Evolutionary conservation across 441 rosid species (phyloP), one percentile per base, ranked within the genome.

Genomic region (Macaranga tanarius): DNA sequence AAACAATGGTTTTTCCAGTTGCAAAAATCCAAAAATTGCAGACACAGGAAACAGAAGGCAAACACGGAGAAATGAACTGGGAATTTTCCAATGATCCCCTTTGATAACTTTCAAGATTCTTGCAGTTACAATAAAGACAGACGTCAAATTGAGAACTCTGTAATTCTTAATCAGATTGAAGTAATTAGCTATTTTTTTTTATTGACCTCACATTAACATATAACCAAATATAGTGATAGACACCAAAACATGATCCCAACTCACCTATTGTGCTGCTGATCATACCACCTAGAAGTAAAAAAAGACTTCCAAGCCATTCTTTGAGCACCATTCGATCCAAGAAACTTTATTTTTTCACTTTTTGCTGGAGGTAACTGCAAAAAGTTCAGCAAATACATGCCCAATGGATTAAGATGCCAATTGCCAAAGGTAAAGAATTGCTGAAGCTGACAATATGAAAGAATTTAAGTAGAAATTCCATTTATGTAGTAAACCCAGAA

Each of bases 251-350:
- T 58, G 56, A 55, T 61, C 10, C 25, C 12, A 58, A 38, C 62
- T 79, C 86, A 93, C 98, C 98, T 69, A 69, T 74, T 76, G 84
- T 74, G 57, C 0, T 76, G 25, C 77, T 70, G 69, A 87, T 75
- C 78, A 86, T 25, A 80, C 83, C 58, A 54, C 79, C 20, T 47
- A 86, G 67, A 42, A 89, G 87, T 67, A 91, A 66, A 71, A 83
- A 54, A 47, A 81, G 55, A 67, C 74, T 73, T 79, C 79, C 77
- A 69, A 74, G 70, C 85, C 87, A 78, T 85, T 78, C 84, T 22
- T 71, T 78, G 76, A 71, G 79, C 85, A 87, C 78, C 93, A 88
- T 93, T 70, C 50, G 81, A 40, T 76, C 71, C 72, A 44, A 75
- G 28, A 76, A 71, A 22, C 63, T 59, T n/a, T 62, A 34, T 34